Evolutionary conservation across 2,329 filamentous ascomycete species (phyloP).

Genomic region (Phaeoacremonium minimum): DNA sequence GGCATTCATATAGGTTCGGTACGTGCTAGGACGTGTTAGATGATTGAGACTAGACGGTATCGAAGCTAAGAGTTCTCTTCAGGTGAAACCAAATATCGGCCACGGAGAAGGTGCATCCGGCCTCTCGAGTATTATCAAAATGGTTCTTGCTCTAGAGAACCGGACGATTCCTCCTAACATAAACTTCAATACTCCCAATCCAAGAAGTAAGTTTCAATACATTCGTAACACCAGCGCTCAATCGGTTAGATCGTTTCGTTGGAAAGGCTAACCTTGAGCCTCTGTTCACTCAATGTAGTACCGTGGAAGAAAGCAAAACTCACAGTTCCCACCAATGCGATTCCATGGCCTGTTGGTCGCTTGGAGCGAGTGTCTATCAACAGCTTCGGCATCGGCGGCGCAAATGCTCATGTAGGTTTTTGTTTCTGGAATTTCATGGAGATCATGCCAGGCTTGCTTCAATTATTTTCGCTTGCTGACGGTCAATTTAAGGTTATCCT

Average conservation of each 20-base stretch:
- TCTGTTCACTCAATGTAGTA: slow-evolving; percentile 6
- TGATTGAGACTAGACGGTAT: slow-evolving; percentile 10
- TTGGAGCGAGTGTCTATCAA: slow-evolving; percentile 22
- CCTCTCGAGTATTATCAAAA: slow-evolving; percentile 4
- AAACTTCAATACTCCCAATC: slow-evolving; percentile 10
- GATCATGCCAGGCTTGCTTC: too few relatives aligned
- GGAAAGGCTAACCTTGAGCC: too few relatives aligned
- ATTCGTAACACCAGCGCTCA: too few relatives aligned
- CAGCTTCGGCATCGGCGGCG: slow-evolving; percentile 40
- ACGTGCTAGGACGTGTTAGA: too few relatives aligned
- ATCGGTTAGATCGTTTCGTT: too few relatives aligned
- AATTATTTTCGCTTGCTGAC: too few relatives aligned
- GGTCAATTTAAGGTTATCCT: too few relatives aligned
- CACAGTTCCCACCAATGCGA: too few relatives aligned
- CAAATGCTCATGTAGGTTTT: slow-evolving; percentile 39
- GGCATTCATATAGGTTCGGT: too few relatives aligned
- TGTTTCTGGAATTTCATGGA: too few relatives aligned
- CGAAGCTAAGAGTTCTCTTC: slow-evolving; percentile 17
- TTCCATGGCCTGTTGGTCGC: too few relatives aligned
- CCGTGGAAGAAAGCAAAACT: too few relatives aligned
- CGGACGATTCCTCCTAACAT: slow-evolving; percentile 17
- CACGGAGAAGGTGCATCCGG: slow-evolving; percentile 4
- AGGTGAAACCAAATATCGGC: slow-evolving; percentile 24
- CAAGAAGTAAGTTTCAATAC: slow-evolving; percentile 8
- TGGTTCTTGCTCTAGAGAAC: neutral